Evolutionary conservation across 2,329 filamentous ascomycete species (phyloP).

Genomic region (Ilyonectria mors-panacis): DNA sequence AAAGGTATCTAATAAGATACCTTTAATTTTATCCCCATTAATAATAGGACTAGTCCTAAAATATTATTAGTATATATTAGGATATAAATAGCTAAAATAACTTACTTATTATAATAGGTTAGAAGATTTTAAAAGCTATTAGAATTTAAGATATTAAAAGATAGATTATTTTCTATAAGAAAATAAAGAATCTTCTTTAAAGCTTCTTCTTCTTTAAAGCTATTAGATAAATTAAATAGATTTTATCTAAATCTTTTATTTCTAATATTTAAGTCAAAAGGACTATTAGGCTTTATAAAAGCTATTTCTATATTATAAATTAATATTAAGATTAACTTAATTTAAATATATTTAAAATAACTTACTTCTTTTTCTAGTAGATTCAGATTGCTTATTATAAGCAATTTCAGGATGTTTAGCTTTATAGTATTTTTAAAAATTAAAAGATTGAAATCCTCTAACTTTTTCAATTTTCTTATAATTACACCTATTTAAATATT

Average conservation of each 20-base stretch:
- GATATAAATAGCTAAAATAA: not conserved
- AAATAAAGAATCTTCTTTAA: too few relatives aligned
- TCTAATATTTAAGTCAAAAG: not conserved
- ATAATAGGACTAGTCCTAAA: too few relatives aligned
- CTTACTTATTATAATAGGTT: slow-evolving; percentile 1
- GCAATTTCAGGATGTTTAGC: not conserved
- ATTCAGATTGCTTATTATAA: slow-evolving; percentile 3
- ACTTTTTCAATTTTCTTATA: not conserved
- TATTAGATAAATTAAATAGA: not conserved
- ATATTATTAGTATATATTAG: not conserved
- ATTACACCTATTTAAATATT: not conserved
- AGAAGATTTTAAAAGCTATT: not conserved
- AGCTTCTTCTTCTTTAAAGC: too few relatives aligned
- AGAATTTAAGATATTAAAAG: not conserved
- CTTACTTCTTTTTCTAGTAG: not conserved
- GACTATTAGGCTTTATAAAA: not conserved
- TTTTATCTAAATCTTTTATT: not conserved
- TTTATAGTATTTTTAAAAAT: not conserved
- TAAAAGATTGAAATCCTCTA: not conserved
- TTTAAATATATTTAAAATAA: not conserved
- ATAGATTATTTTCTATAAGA: too few relatives aligned
- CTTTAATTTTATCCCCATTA: too few relatives aligned
- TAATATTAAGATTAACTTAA: not conserved
- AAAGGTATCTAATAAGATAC: too few relatives aligned
- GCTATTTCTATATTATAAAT: not conserved